phyloP scores from a whole-genome alignment of 2,329 filamentous ascomycete genomes.

The Fusarium mexicanum region DNA sequence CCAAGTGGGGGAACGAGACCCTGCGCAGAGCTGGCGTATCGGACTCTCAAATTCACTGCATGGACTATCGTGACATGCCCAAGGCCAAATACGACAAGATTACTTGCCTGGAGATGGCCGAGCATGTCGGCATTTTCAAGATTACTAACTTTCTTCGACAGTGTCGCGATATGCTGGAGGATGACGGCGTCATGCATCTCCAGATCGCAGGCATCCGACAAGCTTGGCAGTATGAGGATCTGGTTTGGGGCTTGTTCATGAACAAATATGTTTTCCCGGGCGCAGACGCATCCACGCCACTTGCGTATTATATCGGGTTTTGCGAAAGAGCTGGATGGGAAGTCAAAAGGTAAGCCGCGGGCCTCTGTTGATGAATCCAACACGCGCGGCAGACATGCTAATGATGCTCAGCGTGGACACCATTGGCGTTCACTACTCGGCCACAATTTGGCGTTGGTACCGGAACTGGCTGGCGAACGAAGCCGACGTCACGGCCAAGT shows the following conservation, averaged over 20 bases:
- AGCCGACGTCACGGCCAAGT: background rate
- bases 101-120: constrained; percentile 95
- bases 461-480: background rate
- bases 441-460: background rate
- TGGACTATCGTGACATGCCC: constrained; percentile 94
- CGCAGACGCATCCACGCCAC: constrained; percentile 89
- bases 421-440: background rate
- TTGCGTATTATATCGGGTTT: constrained; percentile 82
- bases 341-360: constrained; percentile 68
- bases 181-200: constrained; percentile 92
- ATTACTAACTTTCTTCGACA: constrained; percentile 81
- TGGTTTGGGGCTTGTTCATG: constrained; percentile 97
- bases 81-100: constrained; percentile 88
- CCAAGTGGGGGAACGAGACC: constrained; percentile 90
- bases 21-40: constrained; percentile 80
- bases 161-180: constrained; percentile 91
- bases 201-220: constrained; percentile 92
- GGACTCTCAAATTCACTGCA: constrained; percentile 89
- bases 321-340: constrained; percentile 75
- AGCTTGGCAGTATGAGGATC: constrained; percentile 94
- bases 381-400: background rate
- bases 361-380: background rate
- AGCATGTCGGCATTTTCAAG: constrained; percentile 92
- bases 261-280: constrained; percentile 99
- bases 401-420: background rate